Base-by-base conservation (phyloP, 179 eudicot genomes). In the Silene noctiflora region DNA sequence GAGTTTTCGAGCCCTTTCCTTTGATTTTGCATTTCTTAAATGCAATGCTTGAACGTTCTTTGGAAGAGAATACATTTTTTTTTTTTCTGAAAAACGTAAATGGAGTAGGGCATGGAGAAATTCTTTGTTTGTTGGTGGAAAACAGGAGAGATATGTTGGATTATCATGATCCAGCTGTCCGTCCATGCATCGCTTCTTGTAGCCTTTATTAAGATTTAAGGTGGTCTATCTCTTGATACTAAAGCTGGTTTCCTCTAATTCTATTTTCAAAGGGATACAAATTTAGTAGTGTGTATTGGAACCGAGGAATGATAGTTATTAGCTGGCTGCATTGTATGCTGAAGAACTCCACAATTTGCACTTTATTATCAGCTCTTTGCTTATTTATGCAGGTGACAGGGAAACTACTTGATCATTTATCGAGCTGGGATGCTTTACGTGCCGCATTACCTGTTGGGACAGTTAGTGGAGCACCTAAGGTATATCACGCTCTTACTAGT, bases 381-480 rank as follows among this genome's bases (percentile, higher is more conserved):
- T 72, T 71, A 76, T 55, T 71, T 64, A 71, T 81, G 66, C 86
- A 96, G 99, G 99, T 96, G 76, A 90, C 96, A 1, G 99, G 99
- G 78, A 93, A 96, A 84, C 67, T 90, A 73, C 91, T 81, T 69
- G 91, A 90, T 76, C 66, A 85, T 76, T 84, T 91, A 74, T 90
- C 88, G 46, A 86, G 96, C 71, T 91, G 98, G 98, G 98, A 94
- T 83, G 98, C 84, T 74, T 83, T 94, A 64, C 94, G 98, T 60
- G 90, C 97, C 56, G 98, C 98, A 61, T 86, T 94, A 84, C 98
- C 98, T 73, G 97, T 94, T 78, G 98, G 98, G 73, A 94, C 98
- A 61, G 98, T 94, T 76, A 94, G 98, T 73, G 98, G 98, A 62
- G 98, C 98, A 27, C 98, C 98, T 73, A 94, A 94, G 98, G 98